Percentiles rank a stretch among this genome's conserved stretches.
Evolutionary conservation across 78 protist genomes (phyloP).

Genomic region (Dictyostelium purpureum): DNA sequence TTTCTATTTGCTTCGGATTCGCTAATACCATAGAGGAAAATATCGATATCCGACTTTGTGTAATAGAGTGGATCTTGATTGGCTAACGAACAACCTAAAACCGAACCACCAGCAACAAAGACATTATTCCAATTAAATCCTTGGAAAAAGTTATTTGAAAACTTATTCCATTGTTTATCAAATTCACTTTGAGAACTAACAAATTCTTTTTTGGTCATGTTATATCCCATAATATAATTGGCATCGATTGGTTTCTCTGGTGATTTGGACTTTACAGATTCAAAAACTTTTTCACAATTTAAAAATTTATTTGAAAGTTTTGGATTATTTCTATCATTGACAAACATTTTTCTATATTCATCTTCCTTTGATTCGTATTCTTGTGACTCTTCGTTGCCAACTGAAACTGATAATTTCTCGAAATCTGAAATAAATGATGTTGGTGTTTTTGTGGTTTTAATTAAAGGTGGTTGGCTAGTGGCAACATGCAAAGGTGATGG

Average conservation of each 20-base stretch:
- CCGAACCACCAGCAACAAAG: slow-evolving; percentile 87
- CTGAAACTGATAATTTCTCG: neutral
- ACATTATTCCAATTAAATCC: slow-evolving; percentile 80
- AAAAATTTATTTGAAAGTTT: neutral
- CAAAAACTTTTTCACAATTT: neutral
- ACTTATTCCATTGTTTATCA: slow-evolving; percentile 18
- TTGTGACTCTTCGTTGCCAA: neutral
- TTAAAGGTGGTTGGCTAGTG: neutral
- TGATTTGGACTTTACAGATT: neutral
- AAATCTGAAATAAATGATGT: neutral
- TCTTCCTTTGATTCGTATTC: neutral
- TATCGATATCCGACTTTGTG: slow-evolving; percentile 69
- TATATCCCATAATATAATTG: neutral
- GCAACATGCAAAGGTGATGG: neutral
- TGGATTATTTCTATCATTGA: neutral
- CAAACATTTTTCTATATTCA: slow-evolving; percentile 31
- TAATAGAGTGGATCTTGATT: neutral
- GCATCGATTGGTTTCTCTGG: neutral
- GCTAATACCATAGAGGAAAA: slow-evolving; percentile 75
- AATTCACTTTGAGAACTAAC: neutral
- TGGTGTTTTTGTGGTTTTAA: neutral
- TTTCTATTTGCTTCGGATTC: slow-evolving; percentile 42
- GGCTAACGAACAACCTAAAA: slow-evolving; percentile 53
- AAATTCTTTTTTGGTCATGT: neutral
- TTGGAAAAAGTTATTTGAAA: slow-evolving; percentile 26